Conservation (phyloP, 148 eudicot species). For the Heliosperma pusillum region DNA sequence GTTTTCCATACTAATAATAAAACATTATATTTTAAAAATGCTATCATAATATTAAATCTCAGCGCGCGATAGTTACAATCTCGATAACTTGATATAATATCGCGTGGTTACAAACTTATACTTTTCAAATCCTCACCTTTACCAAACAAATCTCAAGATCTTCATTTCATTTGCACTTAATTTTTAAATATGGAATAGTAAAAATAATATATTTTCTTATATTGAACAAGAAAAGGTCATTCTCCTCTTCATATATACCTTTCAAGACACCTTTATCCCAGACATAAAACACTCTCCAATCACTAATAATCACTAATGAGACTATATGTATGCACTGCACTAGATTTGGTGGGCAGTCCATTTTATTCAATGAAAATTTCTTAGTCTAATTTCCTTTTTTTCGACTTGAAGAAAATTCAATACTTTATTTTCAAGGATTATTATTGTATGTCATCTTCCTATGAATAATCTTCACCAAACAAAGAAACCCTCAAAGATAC, state of each 20-base stretch:
- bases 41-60: no score
- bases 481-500: neutral
- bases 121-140: no score
- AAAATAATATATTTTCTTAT: no score
- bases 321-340: neutral
- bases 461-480: constrained; percentile 18
- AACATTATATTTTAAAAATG: no score
- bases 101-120: no score
- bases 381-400: neutral
- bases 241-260: neutral
- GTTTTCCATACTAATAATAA: no score
- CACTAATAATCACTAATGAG: neutral
- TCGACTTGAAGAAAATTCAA: neutral
- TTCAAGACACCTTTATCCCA: constrained; percentile 6
- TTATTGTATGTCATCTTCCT: neutral
- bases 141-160: no score
- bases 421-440: constrained; percentile 20
- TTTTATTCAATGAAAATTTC: neutral
- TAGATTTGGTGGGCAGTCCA: constrained; percentile 12
- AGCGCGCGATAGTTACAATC: no score
- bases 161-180: no score
- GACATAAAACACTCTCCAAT: neutral
- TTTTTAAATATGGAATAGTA: no score
- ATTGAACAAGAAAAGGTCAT: no score
- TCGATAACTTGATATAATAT: no score